A percentile compares a stretch with the other conserved stretches of the same genome.
Evolutionary conservation across 192 early-diverging fungal genomes (phyloP).

Genomic region (Rhizophagus sp.): DNA sequence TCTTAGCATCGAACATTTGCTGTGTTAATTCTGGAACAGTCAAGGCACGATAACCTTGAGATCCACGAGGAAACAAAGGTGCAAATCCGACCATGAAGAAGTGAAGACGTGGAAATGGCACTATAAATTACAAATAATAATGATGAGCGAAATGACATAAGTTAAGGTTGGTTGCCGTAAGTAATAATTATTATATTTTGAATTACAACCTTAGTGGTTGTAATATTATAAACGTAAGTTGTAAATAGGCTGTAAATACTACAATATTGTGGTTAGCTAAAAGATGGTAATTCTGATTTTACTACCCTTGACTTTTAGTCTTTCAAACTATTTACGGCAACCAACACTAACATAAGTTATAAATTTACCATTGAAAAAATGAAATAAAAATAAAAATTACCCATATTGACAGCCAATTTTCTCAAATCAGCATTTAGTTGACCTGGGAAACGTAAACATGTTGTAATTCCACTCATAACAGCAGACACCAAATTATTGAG

Average conservation of each 20-base stretch:
- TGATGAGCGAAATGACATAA: background rate
- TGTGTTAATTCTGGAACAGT: conserved; percentile 82
- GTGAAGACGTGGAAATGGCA: conserved; percentile 91
- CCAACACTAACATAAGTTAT: no score
- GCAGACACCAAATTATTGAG: conserved; percentile 95
- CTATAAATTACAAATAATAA: conserved; percentile 35
- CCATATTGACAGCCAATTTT: conserved; percentile 85
- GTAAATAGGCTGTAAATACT: no score
- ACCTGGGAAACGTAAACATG: conserved; percentile 98
- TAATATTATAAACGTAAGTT: no score
- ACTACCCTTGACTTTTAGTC: no score
- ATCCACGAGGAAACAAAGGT: conserved; percentile 74
- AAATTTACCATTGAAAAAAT: background rate
- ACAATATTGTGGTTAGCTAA: no score
- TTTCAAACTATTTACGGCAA: no score
- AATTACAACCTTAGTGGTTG: no score
- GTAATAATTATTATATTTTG: no score
- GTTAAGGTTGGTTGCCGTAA: no score
- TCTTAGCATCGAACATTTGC: conserved; percentile 91
- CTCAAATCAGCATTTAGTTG: conserved; percentile 90
- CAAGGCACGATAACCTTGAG: conserved; percentile 72
- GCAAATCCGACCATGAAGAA: conserved; percentile 93
- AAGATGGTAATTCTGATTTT: no score
- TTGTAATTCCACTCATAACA: conserved; percentile 97
- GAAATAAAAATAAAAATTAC: conserved; percentile 37